Conservation (phyloP, 352 stramenopile species). For the Pythium scleroteichum region DNA sequence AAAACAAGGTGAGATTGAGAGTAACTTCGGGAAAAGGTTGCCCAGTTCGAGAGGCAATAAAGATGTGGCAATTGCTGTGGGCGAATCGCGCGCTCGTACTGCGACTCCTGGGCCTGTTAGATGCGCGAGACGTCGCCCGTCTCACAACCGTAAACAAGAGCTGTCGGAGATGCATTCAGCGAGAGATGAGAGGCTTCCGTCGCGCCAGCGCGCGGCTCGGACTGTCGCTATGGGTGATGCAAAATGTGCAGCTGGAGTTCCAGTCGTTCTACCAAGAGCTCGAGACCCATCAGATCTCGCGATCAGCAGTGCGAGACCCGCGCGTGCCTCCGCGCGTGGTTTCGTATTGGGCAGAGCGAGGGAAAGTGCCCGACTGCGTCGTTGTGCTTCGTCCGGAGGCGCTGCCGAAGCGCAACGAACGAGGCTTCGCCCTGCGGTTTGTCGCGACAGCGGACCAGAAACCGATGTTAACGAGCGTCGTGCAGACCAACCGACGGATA, state of each 20-base stretch:
- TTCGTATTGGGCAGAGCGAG: constrained; percentile 56
- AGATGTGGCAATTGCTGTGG: constrained; percentile 7
- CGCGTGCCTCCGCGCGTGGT: constrained; percentile 56
- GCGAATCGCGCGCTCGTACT: constrained; percentile 19
- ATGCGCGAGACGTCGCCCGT: constrained; percentile 22
- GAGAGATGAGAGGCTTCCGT: constrained; percentile 31
- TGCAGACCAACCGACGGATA: constrained; percentile 48
- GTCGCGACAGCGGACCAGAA: constrained; percentile 16
- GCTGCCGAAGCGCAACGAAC: constrained; percentile 25
- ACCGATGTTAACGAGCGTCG: constrained; percentile 66
- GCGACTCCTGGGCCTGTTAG: constrained; percentile 37
- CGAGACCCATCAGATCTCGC: constrained; percentile 46
- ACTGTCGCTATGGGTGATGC: constrained; percentile 37
- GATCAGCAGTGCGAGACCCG: constrained; percentile 40
- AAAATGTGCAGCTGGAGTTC: constrained; percentile 41
- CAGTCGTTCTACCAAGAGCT: constrained; percentile 53
- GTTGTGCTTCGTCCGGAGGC: constrained; percentile 9
- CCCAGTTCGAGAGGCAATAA: background rate
- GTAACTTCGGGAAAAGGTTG: background rate
- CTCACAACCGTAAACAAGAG: constrained; percentile 32
- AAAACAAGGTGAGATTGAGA: constrained; percentile 22
- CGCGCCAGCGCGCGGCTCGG: constrained; percentile 28
- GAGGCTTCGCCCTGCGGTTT: constrained; percentile 21
- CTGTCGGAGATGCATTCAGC: constrained; percentile 18
- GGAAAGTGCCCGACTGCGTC: constrained; percentile 34